phyloP scores from a whole-genome alignment of 495 filamentous ascomycete genomes.

The Penicillium soppii region DNA sequence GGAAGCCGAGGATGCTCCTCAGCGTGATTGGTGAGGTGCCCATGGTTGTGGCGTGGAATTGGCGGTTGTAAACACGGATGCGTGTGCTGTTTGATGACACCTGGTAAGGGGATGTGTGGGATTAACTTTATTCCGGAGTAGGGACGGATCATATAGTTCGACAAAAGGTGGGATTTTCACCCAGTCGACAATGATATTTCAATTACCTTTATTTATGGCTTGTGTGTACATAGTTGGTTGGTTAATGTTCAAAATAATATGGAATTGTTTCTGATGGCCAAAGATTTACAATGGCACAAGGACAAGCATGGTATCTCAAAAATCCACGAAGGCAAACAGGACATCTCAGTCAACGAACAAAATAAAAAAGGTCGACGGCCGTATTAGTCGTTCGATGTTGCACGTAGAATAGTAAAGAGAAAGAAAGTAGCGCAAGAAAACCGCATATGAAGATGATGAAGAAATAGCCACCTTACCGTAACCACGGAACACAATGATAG shows the following conservation, averaged over 20 bases:
- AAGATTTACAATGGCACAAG: conserved; percentile 19
- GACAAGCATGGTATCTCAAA: conserved; percentile 32
- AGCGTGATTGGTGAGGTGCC: conserved; percentile 32
- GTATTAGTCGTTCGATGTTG: conserved; percentile 22
- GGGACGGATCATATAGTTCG: conserved; percentile 4
- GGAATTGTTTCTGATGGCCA: conserved; percentile 13
- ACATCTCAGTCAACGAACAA: conserved; percentile 11
- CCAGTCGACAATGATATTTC: no score
- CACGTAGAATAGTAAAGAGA: conserved; percentile 3
- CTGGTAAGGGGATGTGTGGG: conserved; percentile 28
- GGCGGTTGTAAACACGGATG: conserved; percentile 26
- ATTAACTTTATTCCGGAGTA: conserved; percentile 24
- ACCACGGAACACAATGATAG: conserved; percentile 8
- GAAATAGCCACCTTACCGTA: conserved; percentile 19
- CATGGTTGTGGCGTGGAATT: conserved; percentile 30
- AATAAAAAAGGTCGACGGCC: conserved; percentile 6
- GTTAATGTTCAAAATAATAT: neutral
- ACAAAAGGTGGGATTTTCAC: neutral
- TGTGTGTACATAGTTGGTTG: neutral
- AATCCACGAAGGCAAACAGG: conserved; percentile 17
- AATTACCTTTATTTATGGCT: neutral
- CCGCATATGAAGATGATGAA: conserved; percentile 4
- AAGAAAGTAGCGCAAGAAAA: conserved; percentile 11
- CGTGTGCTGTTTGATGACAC: conserved; percentile 32
- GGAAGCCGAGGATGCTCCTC: conserved; percentile 36